Base-by-base conservation (phyloP, 1,284 basidiomycete genomes). In the Tilletia horrida region DNA sequence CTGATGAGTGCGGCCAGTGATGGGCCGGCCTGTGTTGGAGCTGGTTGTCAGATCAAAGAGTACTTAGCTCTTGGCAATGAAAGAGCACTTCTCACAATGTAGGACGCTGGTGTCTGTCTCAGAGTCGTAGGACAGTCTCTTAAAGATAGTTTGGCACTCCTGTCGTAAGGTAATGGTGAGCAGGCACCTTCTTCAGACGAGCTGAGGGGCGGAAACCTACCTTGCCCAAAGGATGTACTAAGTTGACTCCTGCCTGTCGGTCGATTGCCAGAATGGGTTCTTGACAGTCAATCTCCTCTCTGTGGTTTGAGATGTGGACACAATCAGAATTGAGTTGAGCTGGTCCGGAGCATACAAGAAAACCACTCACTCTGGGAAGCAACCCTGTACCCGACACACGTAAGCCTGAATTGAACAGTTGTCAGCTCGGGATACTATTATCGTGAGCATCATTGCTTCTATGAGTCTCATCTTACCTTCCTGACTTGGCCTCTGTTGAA, bases 161-260 rank as follows among this genome's bases (percentile, higher is more conserved):
- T 72, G 73, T 62, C 72, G 73, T 40, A 71, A n/a, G n/a, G n/a
- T n/a, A n/a, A n/a, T n/a, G n/a, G n/a, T n/a, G n/a, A n/a, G n/a
- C n/a, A n/a, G n/a, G n/a, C n/a, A n/a, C n/a, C n/a, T 50, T 11
- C 23, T 55, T 55, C 23, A 16, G 11, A 6, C 25, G 23, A 9
- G 52, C 14, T 55, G 9, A 9, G 23, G 25, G 2, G n/a, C 13
- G 6, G 50, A 13, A 23, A 44, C 64, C 13, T 18, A 45, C 31
- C 44, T 64, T 64, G 6, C 63, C 63, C 1, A 50, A 18, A 7
- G 43, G 91, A 80, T 95, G 92, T 27, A 97, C 91, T 63, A 97
- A 90, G 74, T 95, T 96, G 61, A 97, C 83, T 3, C 94, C 94
- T 88, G 93, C 93, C 81, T 97, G 94, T 63, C 94, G 86, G 83